Percentiles rank a stretch among this genome's conserved stretches.
phyloP scores from a whole-genome alignment of 192 early-diverging fungal species.

The Gamsiella multidivaricata region DNA sequence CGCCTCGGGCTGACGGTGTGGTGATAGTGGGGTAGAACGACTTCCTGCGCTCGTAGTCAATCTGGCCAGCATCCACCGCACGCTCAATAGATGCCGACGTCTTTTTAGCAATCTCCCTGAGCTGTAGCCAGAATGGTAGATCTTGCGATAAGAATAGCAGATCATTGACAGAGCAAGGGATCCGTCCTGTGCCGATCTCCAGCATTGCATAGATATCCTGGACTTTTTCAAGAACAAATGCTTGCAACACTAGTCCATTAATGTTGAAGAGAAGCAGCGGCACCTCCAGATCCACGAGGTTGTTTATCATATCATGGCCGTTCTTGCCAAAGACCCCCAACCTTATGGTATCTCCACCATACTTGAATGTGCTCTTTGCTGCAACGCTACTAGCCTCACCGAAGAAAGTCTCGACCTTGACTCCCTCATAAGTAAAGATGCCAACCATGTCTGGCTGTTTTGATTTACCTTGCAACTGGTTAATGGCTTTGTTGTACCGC shows the following conservation, averaged over 20 bases:
- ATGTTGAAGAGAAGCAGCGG: slow-evolving; percentile 46
- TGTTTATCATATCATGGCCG: slow-evolving; percentile 41
- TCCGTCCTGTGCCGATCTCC: slow-evolving; percentile 37
- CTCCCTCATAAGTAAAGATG: slow-evolving; percentile 30
- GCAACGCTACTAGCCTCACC: slow-evolving; percentile 41
- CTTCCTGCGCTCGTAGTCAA: slow-evolving; percentile 27
- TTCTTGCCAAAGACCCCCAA: slow-evolving; percentile 41
- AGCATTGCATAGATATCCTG: slow-evolving; percentile 29
- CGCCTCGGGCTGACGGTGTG: slow-evolving; percentile 32
- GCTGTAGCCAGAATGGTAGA: slow-evolving; percentile 36
- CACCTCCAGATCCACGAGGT: slow-evolving; percentile 26
- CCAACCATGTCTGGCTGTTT: slow-evolving; percentile 40
- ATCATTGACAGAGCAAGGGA: slow-evolving; percentile 42
- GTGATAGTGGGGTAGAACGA: slow-evolving; percentile 40
- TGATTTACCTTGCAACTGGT: slow-evolving; percentile 33
- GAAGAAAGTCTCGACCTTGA: slow-evolving; percentile 32
- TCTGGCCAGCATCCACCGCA: slow-evolving; percentile 34
- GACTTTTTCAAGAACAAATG: slow-evolving; percentile 26
- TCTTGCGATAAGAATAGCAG: slow-evolving; percentile 33
- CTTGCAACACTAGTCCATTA: slow-evolving; percentile 29
- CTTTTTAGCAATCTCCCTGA: slow-evolving; percentile 39
- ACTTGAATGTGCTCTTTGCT: slow-evolving; percentile 29
- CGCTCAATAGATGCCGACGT: slow-evolving; percentile 39
- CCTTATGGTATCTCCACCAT: slow-evolving; percentile 38
- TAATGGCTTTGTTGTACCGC: slow-evolving; percentile 35